Evolutionary conservation across 345 rosid species (phyloP), one percentile per base, ranked within the genome.

Genomic region (Populus nigra): DNA sequence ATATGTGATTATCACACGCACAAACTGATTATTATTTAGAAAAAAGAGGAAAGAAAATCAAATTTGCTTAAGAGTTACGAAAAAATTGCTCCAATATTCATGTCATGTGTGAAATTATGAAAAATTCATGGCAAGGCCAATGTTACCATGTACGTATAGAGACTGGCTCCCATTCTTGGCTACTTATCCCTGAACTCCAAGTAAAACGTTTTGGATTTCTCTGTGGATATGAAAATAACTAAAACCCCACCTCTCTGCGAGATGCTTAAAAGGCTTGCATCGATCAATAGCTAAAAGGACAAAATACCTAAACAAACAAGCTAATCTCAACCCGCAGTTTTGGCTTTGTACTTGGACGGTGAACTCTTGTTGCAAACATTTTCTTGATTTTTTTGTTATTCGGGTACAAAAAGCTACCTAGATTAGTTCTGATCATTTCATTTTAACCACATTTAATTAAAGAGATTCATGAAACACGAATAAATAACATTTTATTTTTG

Each of bases 121-220:
- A 49, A 29, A 45, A 29, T 7, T 36, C 55, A 73, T 47, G 41
- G 74, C 31, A 69, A 50, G 55, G 79, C 57, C 57, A 31, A 33
- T 18, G 23, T 57, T 73, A 69, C 67, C 39, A 41, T 17, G 33
- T 1, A n/a, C 8, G 20, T n/a, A 17, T 1, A n/a, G 5, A 47
- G 53, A 55, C 55, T 22, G 72, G 25, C 65, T 13, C 27, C 43
- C 25, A 45, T 45, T 16, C 71, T 27, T 65, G 65, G 72, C 8
- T 36, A 25, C 68, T 53, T 13, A 69, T 76, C 74, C 79, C 74
- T 55, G 41, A 8, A 68, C 43, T 53, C 1, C 7, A n/a, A 55
- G 13, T 31, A 63, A 27, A 15, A 29, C 27, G n/a, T 22, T 55
- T 22, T 3, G 62, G 4, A n/a, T 57, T 57, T 57, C 62, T 57